Evolutionary conservation across 768 basidiomycete genomes (phyloP).

Genomic region (Tylopilus vinaceipallidus): DNA sequence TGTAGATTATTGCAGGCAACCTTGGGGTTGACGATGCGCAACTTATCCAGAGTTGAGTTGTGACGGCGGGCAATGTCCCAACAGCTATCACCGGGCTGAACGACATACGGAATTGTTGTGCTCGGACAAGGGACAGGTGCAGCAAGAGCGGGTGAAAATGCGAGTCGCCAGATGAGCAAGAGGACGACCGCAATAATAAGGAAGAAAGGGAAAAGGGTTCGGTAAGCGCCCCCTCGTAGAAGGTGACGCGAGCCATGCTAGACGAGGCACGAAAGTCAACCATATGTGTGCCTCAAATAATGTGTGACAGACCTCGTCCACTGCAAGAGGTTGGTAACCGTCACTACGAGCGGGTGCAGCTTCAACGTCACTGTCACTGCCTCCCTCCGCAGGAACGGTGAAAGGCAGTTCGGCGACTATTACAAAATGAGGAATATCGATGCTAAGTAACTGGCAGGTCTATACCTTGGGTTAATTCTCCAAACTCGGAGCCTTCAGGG

Average conservation of each 20-base stretch:
- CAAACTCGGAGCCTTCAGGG: conserved; percentile 59
- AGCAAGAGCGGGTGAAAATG: conserved; percentile 37
- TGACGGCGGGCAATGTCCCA: conserved; percentile 57
- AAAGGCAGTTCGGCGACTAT: conserved; percentile 33
- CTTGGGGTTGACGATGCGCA: conserved; percentile 51
- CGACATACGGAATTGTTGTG: conserved; percentile 42
- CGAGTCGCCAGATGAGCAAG: conserved; percentile 62
- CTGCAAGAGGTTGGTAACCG: conserved; percentile 54
- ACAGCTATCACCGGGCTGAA: conserved; percentile 61
- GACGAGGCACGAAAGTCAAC: conserved; percentile 26
- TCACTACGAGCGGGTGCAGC: conserved; percentile 53
- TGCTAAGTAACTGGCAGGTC: neutral
- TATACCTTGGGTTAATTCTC: conserved; percentile 46
- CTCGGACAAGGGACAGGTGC: conserved; percentile 31
- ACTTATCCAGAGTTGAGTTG: conserved; percentile 49
- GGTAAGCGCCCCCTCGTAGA: conserved; percentile 47
- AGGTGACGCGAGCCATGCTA: conserved; percentile 31
- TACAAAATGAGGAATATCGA: neutral
- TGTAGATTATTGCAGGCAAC: conserved; percentile 56
- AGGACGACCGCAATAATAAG: conserved; percentile 63
- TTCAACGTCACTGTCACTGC: conserved; percentile 47
- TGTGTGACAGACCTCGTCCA: conserved; percentile 43
- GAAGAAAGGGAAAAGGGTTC: conserved; percentile 69
- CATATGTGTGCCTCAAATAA: neutral
- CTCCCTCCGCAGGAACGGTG: conserved; percentile 24